Conservation (phyloP, 169 alveolate species). For the Plasmodium billcollinsi region DNA sequence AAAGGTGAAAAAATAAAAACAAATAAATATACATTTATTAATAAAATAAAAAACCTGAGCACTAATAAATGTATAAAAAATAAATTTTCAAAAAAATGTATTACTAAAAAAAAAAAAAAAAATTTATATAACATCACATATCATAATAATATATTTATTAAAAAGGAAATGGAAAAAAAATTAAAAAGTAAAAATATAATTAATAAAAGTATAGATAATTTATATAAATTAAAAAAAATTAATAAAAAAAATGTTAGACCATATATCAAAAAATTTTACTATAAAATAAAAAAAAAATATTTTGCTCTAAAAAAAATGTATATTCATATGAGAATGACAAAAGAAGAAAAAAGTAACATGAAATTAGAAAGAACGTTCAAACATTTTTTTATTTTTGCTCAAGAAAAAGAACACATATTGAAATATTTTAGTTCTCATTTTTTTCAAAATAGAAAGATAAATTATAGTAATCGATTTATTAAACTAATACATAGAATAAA, state of each 20-base stretch:
- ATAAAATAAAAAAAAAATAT: slow-evolving; percentile 66
- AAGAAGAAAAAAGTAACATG: neutral
- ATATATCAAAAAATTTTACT: slow-evolving; percentile 49
- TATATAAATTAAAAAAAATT: slow-evolving; percentile 33
- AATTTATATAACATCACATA: too few relatives aligned
- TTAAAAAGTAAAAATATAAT: neutral
- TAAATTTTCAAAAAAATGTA: neutral
- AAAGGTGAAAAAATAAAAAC: neutral
- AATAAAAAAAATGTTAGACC: slow-evolving; percentile 64
- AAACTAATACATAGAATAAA: slow-evolving; percentile 10
- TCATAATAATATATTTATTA: too few relatives aligned
- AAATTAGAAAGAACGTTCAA: neutral
- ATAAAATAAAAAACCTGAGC: neutral
- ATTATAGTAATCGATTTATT: slow-evolving; percentile 33
- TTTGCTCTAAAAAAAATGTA: slow-evolving; percentile 47
- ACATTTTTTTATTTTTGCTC: slow-evolving; percentile 14
- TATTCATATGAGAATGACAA: slow-evolving; percentile 2
- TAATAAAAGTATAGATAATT: slow-evolving; percentile 24
- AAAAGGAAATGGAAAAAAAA: neutral
- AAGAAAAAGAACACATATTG: slow-evolving; percentile 21
- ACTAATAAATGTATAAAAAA: neutral
- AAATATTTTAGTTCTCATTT: slow-evolving; percentile 20
- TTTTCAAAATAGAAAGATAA: slow-evolving; percentile 40
- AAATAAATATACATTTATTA: neutral
- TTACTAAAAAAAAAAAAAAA: too few relatives aligned